Conservation (phyloP, 805 yeast genomes). For the Pichia manshurica region DNA sequence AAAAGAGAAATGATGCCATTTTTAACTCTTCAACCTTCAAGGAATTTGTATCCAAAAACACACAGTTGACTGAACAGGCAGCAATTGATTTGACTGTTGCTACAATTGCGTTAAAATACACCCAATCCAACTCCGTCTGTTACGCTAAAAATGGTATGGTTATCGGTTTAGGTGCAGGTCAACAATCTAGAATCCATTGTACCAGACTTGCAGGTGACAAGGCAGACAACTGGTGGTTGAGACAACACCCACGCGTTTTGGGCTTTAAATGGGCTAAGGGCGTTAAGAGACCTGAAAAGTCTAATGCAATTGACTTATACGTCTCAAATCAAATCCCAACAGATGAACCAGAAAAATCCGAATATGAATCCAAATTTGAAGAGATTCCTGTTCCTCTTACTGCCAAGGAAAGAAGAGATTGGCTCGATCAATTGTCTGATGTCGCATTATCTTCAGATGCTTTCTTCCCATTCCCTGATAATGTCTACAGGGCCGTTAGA, state of each 20-base stretch:
- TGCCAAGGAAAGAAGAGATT: slow-evolving; percentile 74
- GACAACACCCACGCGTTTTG: slow-evolving; percentile 94
- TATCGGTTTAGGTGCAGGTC: slow-evolving; percentile 98
- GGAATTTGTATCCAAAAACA: slow-evolving; percentile 85
- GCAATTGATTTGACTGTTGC: slow-evolving; percentile 92
- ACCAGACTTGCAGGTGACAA: slow-evolving; percentile 99
- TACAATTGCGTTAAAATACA: slow-evolving; percentile 93
- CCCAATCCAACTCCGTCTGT: slow-evolving; percentile 97
- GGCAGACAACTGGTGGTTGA: slow-evolving; percentile 99
- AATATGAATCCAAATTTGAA: slow-evolving; percentile 85
- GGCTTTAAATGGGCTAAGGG: slow-evolving; percentile 97
- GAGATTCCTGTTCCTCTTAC: slow-evolving; percentile 81
- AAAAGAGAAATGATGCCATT: slow-evolving; percentile 96
- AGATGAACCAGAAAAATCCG: slow-evolving; percentile 86
- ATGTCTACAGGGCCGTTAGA: slow-evolving; percentile 94
- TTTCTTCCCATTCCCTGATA: slow-evolving; percentile 99
- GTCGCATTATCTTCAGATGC: slow-evolving; percentile 97
- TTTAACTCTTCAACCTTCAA: slow-evolving; percentile 85
- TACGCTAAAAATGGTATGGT: slow-evolving; percentile 99
- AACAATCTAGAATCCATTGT: slow-evolving; percentile 98
- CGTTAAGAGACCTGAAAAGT: slow-evolving; percentile 96
- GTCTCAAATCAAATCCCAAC: slow-evolving; percentile 90
- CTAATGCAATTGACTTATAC: slow-evolving; percentile 92
- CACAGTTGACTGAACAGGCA: slow-evolving; percentile 86
- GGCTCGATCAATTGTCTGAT: slow-evolving; percentile 73